Base-by-base conservation (phyloP, 192 early-diverging fungal species). In the Linnemannia hyalina region DNA sequence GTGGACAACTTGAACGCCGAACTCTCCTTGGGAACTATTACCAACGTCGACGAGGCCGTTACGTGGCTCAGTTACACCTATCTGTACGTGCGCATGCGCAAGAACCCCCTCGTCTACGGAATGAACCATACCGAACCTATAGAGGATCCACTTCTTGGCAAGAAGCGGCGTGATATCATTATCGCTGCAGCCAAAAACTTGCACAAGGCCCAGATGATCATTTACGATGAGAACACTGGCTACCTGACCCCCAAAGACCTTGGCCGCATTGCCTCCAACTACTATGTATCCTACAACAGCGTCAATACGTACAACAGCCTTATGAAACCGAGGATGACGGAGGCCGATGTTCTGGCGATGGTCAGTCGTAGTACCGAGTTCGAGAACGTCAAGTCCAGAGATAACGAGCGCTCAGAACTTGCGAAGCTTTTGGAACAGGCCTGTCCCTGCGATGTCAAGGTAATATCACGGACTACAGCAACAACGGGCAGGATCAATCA, bases 21-120 rank as follows among this genome's bases (percentile, higher is more conserved):
- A 81, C 94, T 99, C 60, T 94, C 96, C 0, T 88, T 99, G 10
- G 99, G 99, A 36, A 99, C 98, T 0, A 97, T 99, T 3, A 98
- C 97, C 42, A 99, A 93, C 72, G 88, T 99, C 47, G 96, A 97
- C 80, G 99, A 99, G 89, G 99, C 95, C 15, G 96, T 98, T 13
- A 91, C 92, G 8, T 99, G 99, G 99, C 94, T 99, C 60, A 94
- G 97, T 44, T 99, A 99, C 89, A 99, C 99, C 3, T 99, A 98
- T 85, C 89, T 99, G 65, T 97, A 95, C 82, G 96, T 99, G 10
- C 95, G 99, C 36, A 98, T 99, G 98, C 93, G 94, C 32, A 95
- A 96, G 89, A 99, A 99, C 80, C 99, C 99, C 35, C 90, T 97
- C 35, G 93, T 96, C 44, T 99, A 99, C 82, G 99, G 99, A 13